Percentiles rank a stretch among this genome's conserved stretches.
phyloP scores from a whole-genome alignment of 2,329 filamentous ascomycete genomes.

The Aspergillus ibericus region DNA sequence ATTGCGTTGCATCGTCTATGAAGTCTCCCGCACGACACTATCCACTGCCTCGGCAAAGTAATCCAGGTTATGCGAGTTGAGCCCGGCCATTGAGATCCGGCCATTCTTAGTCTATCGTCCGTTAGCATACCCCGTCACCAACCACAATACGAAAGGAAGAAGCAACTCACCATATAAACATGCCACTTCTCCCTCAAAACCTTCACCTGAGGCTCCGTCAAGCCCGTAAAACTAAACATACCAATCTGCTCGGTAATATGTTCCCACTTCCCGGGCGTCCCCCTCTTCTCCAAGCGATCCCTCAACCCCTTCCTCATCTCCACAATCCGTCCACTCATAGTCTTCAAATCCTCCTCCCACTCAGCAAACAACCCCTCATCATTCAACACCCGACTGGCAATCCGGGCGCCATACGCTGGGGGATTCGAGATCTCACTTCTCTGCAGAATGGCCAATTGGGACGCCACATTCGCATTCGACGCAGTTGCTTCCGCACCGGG shows the following conservation, averaged over 20 bases:
- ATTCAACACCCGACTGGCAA: slow-evolving; percentile 82
- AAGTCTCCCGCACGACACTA: slow-evolving; percentile 64
- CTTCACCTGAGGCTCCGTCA: slow-evolving; percentile 51
- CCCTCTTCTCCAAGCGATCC: slow-evolving; percentile 76
- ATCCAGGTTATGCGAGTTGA: slow-evolving; percentile 88
- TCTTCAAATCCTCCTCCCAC: slow-evolving; percentile 88
- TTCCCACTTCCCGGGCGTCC: slow-evolving; percentile 88
- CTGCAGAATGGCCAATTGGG: slow-evolving; percentile 90
- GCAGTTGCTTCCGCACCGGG: slow-evolving; percentile 66
- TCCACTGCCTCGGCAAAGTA: slow-evolving; percentile 91
- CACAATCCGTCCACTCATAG: slow-evolving; percentile 95
- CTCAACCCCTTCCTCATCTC: slow-evolving; percentile 81
- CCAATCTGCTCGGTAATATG: slow-evolving; percentile 99
- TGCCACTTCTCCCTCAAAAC: slow-evolving; percentile 50
- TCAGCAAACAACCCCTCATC: slow-evolving; percentile 77
- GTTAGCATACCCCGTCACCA: slow-evolving; percentile 9
- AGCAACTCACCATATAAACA: slow-evolving; percentile 48
- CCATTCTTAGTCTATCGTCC: slow-evolving; percentile 78
- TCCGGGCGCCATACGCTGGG: slow-evolving; percentile 87
- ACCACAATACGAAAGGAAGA: not conserved
- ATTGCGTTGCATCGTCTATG: slow-evolving; percentile 15
- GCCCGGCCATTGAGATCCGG: slow-evolving; percentile 95
- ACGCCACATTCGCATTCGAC: slow-evolving; percentile 66
- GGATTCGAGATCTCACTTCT: slow-evolving; percentile 97
- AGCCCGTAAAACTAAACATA: slow-evolving; percentile 86